Percentiles rank a stretch among this genome's conserved stretches.
phyloP scores from a whole-genome alignment of 2,329 filamentous ascomycete genomes.

The Dryadomyces sulphureus region DNA sequence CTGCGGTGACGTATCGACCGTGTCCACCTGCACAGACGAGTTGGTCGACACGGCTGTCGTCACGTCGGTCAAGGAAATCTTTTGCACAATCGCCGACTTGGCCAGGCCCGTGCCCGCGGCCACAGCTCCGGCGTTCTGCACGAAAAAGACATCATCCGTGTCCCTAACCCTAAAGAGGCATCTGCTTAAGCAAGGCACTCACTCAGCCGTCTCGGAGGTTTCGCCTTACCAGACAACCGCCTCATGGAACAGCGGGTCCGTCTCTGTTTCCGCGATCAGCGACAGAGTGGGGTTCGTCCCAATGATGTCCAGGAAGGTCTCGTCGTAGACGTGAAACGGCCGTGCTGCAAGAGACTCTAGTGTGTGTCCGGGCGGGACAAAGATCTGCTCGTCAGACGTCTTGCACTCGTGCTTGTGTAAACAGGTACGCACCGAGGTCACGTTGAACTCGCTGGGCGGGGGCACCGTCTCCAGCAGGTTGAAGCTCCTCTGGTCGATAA shows the following conservation, averaged over 20 bases:
- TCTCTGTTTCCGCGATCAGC: conserved; percentile 27
- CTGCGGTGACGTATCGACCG: conserved; percentile 25
- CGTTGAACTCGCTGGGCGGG: conserved; percentile 21
- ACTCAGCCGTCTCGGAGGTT: neutral
- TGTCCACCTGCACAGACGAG: conserved; percentile 11
- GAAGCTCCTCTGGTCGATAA: conserved; percentile 29
- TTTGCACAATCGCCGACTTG: conserved; percentile 35
- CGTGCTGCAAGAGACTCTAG: conserved; percentile 21
- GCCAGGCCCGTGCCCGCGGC: conserved; percentile 33
- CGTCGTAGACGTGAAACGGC: conserved; percentile 34
- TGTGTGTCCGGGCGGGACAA: conserved; percentile 28
- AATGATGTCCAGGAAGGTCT: conserved; percentile 34
- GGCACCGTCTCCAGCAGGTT: conserved; percentile 26
- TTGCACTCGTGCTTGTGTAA: neutral
- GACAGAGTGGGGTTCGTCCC: conserved; percentile 33
- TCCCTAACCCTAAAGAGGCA: conserved; percentile 19
- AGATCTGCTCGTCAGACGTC: conserved; percentile 15
- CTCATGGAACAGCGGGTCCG: conserved; percentile 37
- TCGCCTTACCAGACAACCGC: conserved; percentile 35
- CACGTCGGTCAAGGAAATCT: conserved; percentile 29
- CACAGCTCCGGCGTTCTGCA: conserved; percentile 31
- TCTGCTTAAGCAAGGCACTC: neutral
- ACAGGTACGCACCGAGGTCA: conserved; percentile 8
- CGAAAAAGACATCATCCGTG: conserved; percentile 39
- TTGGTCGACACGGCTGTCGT: conserved; percentile 18